phyloP scores from a whole-genome alignment of 768 basidiomycete species.

The Kwoniella botswanensis region DNA sequence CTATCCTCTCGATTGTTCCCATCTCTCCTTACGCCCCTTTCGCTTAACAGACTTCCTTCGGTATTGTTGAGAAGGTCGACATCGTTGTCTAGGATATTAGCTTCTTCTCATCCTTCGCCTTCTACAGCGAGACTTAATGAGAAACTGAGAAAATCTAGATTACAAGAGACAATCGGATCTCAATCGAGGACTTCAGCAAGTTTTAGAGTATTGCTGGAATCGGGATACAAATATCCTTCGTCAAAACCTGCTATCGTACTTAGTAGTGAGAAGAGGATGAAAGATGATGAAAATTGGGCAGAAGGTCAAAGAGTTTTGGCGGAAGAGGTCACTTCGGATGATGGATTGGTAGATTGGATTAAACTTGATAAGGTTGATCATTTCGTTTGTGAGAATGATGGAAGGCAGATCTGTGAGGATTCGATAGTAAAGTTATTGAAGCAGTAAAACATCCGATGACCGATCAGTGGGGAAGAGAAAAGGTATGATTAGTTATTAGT shows the following conservation, averaged over 20 bases:
- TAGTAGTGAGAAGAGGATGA: constrained; percentile 39
- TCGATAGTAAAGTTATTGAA: constrained; percentile 33
- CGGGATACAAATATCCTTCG: constrained; percentile 43
- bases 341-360: constrained; percentile 45
- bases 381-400: constrained; percentile 37
- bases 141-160: constrained; percentile 49
- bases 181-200: constrained; percentile 48
- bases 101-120: constrained; percentile 44
- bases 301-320: constrained; percentile 54
- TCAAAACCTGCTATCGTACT: constrained; percentile 48
- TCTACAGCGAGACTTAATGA: constrained; percentile 43
- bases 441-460: neutral
- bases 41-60: constrained; percentile 50
- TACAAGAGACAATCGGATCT: constrained; percentile 53
- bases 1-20: constrained; percentile 49
- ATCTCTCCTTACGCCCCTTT: constrained; percentile 52
- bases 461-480: neutral
- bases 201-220: constrained; percentile 46
- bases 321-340: constrained; percentile 53
- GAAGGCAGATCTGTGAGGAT: constrained; percentile 32
- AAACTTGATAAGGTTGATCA: constrained; percentile 35
- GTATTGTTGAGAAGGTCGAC: constrained; percentile 50
- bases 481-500: neutral
- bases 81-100: constrained; percentile 52
- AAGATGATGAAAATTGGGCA: constrained; percentile 45